Conservation (phyloP, 192 early-diverging fungal species). For the Entomortierella lignicola region DNA sequence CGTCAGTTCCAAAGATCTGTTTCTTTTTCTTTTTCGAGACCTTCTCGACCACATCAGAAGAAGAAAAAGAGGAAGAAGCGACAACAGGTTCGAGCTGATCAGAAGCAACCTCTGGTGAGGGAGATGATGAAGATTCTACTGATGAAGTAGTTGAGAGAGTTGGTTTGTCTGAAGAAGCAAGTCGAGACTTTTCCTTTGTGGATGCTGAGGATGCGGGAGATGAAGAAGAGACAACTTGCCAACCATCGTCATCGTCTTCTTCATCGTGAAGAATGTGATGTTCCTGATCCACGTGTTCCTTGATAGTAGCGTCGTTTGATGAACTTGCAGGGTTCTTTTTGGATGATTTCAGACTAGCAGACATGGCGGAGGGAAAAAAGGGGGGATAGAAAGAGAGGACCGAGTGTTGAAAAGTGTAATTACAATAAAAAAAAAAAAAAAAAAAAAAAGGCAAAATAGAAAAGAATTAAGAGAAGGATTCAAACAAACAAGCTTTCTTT, state of each 20-base stretch:
- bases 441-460: too few species aligned
- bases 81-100: slow-evolving; percentile 4
- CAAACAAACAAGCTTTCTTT: too few species aligned
- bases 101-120: neutral
- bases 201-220: slow-evolving; percentile 10
- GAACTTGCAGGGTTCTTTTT: neutral
- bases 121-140: neutral
- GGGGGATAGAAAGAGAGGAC: neutral
- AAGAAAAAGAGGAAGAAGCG: neutral
- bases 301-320: neutral
- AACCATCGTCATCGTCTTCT: slow-evolving; percentile 44
- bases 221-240: slow-evolving; percentile 43
- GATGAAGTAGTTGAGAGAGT: neutral
- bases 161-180: neutral
- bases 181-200: slow-evolving; percentile 10
- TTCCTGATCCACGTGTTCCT: slow-evolving; percentile 8
- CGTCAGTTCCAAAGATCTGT: slow-evolving; percentile 54
- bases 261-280: slow-evolving; percentile 11
- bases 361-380: slow-evolving; percentile 1
- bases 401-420: neutral
- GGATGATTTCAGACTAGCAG: neutral
- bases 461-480: too few species aligned
- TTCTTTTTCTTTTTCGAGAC: slow-evolving; percentile 48
- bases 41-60: slow-evolving; percentile 21
- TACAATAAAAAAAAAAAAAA: too few species aligned